Base-by-base conservation (phyloP, 139 green algal genomes). In the Coelastrella sp. region DNA sequence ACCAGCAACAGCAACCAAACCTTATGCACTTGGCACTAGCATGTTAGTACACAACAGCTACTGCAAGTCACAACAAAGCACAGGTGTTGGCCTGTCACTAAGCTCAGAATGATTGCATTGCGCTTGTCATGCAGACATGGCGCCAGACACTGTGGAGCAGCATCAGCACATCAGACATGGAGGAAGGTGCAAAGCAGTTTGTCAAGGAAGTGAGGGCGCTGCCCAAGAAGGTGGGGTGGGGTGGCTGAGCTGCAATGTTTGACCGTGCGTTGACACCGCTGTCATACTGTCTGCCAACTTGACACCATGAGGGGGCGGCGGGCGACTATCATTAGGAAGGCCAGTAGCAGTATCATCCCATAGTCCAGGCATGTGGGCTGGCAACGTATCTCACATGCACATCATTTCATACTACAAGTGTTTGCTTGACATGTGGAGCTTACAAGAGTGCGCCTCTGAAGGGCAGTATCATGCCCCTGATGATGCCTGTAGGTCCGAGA, bases 121-220 rank as follows among this genome's bases (percentile, higher is more conserved):
- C 75, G 73, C 57, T 75, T 12, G 14, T 11, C 12, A 12, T 90
- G 59, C 75, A 84, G 78, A 91, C 94, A 49, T 98, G 96, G 96
- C 87, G 92, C n/a, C 68, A 92, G 15, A 97, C 95, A 12, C 92
- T 97, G 27, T 98, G 96, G 96, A 95, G 88, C 59, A 92, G 96
- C 91, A 97, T 98, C 88, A 92, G 93, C 14, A 97, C 94, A 8
- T 94, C 97, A 27, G 83, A 95, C 22, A 97, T 99, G 94, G 97
- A 98, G 91, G 96, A 98, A 14, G 96, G 95, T 24, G 95, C 96
- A 82, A 99, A 98, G 94, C 79, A 83, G 4, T 97, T 98, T 84
- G 93, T 97, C 57, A 98, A 98, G 92, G 96, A 98, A 89, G 90
- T 96, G 72, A 95, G 95, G 91, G 79, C 76, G 74, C 90, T 95